phyloP scores from a whole-genome alignment of 1,139 yeast species.

The Saccharomyces hybrid region DNA sequence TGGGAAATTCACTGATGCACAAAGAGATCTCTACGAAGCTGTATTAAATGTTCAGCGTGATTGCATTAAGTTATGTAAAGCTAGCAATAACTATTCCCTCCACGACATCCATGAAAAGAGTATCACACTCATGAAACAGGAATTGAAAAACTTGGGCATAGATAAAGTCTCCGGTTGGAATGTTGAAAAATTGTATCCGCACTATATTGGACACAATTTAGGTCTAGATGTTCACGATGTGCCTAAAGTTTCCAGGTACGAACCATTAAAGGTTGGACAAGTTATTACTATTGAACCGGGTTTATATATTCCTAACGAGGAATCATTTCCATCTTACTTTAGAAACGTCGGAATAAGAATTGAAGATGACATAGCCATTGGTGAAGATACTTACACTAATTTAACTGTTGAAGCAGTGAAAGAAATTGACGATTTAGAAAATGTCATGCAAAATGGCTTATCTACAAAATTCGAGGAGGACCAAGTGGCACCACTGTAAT shows the following conservation, averaged over 20 bases:
- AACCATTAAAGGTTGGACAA: conserved; percentile 48
- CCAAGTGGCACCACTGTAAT: conserved; percentile 35
- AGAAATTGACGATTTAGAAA: conserved; percentile 73
- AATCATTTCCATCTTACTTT: conserved; percentile 66
- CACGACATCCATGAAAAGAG: conserved; percentile 73
- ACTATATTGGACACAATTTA: conserved; percentile 89
- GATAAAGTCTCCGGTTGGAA: conserved; percentile 36
- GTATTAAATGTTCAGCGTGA: conserved; percentile 75
- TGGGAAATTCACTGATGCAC: conserved; percentile 64
- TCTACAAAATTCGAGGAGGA: conserved; percentile 48
- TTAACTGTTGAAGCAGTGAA: conserved; percentile 78
- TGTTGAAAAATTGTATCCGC: conserved; percentile 69
- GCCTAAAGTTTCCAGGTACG: conserved; percentile 50
- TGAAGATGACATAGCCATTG: conserved; percentile 86
- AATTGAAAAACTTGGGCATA: conserved; percentile 68
- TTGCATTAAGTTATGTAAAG: conserved; percentile 59
- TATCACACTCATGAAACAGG: conserved; percentile 49
- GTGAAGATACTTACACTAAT: conserved; percentile 47
- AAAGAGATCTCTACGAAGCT: conserved; percentile 79
- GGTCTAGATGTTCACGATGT: conserved; percentile 92
- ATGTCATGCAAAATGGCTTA: conserved; percentile 48
- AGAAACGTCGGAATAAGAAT: conserved; percentile 90
- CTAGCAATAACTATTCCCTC: conserved; percentile 44
- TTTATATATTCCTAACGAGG: conserved; percentile 67
- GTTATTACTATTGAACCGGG: conserved; percentile 96